Evolutionary conservation across 192 early-diverging fungal genomes (phyloP).

Genomic region (Lobulomyces angularis): DNA sequence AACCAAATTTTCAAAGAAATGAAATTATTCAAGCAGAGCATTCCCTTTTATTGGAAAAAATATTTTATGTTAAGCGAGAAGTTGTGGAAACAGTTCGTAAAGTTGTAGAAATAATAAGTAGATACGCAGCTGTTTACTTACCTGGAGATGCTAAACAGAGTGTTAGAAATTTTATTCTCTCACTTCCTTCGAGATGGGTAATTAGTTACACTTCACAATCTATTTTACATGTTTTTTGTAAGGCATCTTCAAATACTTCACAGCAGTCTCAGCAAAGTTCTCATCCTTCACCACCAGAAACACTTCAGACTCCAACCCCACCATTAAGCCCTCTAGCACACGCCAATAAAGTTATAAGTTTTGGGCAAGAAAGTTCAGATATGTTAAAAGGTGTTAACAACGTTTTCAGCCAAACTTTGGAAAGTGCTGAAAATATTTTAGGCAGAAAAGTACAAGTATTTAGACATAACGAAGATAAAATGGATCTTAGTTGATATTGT

Average conservation of each 20-base stretch:
- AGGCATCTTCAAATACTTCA: too few relatives aligned
- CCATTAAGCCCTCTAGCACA: slow-evolving; percentile 22
- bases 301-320: neutral
- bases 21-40: too few relatives aligned
- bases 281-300: too few relatives aligned
- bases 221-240: too few relatives aligned
- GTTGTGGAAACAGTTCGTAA: slow-evolving; percentile 70
- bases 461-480: too few relatives aligned
- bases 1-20: too few relatives aligned
- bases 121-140: slow-evolving; percentile 72
- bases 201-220: too few relatives aligned
- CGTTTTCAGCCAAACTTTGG: slow-evolving; percentile 58
- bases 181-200: slow-evolving; percentile 70
- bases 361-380: slow-evolving; percentile 55
- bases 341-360: slow-evolving; percentile 48
- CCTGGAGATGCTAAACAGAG: slow-evolving; percentile 65
- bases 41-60: too few relatives aligned
- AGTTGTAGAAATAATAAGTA: slow-evolving; percentile 75
- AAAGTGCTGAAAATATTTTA: slow-evolving; percentile 51
- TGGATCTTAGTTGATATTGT: too few relatives aligned
- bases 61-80: slow-evolving; percentile 53
- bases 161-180: slow-evolving; percentile 74
- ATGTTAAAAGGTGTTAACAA: slow-evolving; percentile 52
- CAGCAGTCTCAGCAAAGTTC: slow-evolving; percentile 5
- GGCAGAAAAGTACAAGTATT: too few relatives aligned